These are phyloP conservation scores for Barnettozyma siamensis DNA, from an alignment of 805 yeast species.

Conservation along the genomic window DNA sequence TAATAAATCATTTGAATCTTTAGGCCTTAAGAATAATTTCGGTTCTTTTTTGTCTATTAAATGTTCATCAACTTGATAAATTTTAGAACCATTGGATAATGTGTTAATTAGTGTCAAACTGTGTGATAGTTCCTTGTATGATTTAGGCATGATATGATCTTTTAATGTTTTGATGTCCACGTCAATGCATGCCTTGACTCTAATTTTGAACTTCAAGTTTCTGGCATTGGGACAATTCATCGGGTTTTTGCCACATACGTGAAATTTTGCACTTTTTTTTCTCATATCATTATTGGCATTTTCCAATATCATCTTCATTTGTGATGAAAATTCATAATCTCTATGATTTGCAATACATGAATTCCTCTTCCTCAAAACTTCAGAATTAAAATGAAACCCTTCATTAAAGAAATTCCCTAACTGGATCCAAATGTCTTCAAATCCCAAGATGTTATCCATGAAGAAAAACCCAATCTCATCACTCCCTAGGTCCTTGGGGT, in stretches of 20 bases:
- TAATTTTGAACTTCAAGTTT: conserved; percentile 19
- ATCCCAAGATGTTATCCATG: conserved; percentile 39
- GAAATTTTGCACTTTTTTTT: conserved; percentile 9
- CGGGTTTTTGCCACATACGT: conserved; percentile 14
- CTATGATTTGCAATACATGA: background rate
- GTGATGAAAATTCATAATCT: conserved; percentile 3
- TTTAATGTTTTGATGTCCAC: conserved; percentile 22
- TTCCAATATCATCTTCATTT: background rate
- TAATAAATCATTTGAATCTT: conserved; percentile 26
- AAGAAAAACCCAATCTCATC: conserved; percentile 38
- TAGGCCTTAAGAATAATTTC: conserved; percentile 27
- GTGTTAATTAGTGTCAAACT: background rate
- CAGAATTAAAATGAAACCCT: conserved; percentile 27
- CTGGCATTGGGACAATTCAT: background rate
- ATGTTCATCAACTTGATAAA: conserved; percentile 15
- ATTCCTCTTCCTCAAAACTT: conserved; percentile 21
- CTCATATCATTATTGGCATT: background rate
- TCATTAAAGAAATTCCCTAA: conserved; percentile 24
- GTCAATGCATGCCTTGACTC: conserved; percentile 33
- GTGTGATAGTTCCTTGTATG: conserved; percentile 3
- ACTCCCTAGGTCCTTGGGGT: conserved; percentile 28
- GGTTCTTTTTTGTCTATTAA: background rate
- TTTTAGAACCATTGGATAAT: conserved; percentile 16
- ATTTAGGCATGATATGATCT: conserved; percentile 4
- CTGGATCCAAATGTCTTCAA: conserved; percentile 47